Conservation (phyloP, 176 grass and related monocot genomes). For the Carex kokanica region DNA sequence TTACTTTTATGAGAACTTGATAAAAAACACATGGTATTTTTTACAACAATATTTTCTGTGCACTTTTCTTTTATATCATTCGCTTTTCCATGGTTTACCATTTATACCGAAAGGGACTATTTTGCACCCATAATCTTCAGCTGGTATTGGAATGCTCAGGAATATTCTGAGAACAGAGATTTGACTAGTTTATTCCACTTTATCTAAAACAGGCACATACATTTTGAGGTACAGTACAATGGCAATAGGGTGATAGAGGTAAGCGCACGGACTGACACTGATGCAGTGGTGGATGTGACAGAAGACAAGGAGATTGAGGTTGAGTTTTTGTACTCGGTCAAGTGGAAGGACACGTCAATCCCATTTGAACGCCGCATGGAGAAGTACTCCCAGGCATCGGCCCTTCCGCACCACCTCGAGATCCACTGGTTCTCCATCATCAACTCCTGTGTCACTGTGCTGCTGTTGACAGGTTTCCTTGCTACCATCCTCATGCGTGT, state of each 20-base stretch:
- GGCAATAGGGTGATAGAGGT: slow-evolving; percentile 79
- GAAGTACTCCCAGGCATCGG: slow-evolving; percentile 85
- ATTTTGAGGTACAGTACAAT: slow-evolving; percentile 83
- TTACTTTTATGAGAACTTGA: background rate
- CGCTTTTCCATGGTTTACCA: background rate
- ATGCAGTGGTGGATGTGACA: slow-evolving; percentile 67
- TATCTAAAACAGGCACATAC: slow-evolving; percentile 73
- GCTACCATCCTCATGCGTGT: slow-evolving; percentile 93
- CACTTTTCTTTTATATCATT: background rate
- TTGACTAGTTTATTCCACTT: background rate
- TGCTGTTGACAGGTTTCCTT: slow-evolving; percentile 83
- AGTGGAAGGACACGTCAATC: slow-evolving; percentile 78
- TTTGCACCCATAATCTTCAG: background rate
- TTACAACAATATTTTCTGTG: background rate
- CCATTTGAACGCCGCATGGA: slow-evolving; percentile 85
- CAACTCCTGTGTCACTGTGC: slow-evolving; percentile 83
- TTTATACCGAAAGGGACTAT: background rate
- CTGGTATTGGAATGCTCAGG: background rate
- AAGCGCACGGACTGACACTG: slow-evolving; percentile 65
- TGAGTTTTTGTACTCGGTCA: slow-evolving; percentile 88
- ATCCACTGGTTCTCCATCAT: slow-evolving; percentile 99
- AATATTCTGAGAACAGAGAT: background rate
- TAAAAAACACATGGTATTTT: background rate
- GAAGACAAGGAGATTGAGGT: slow-evolving; percentile 66
- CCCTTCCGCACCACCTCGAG: slow-evolving; percentile 91